Base-by-base conservation (phyloP, 139 green algal species). In the Zygnema cylindricum region DNA sequence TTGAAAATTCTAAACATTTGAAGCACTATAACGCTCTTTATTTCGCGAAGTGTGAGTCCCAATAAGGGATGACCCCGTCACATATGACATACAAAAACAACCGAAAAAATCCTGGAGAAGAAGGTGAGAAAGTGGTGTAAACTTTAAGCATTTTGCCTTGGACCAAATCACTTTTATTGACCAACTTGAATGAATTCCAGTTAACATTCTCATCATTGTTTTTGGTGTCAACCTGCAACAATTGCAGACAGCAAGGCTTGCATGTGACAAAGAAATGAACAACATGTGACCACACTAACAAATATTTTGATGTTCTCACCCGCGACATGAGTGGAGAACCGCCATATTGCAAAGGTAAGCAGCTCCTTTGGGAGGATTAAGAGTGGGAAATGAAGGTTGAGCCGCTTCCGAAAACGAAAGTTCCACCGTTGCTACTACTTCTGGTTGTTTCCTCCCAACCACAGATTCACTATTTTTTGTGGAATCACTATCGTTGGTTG, bases 261-360 rank as follows among this genome's bases (percentile, higher is more conserved):
- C 30, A 30, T 73, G 57, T 73, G 57, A 25, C 30, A 25, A 30
- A 25, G 57, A 25, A 73, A 35, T 73, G 57, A 73, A 35, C 57
- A 73, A 25, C 30, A 0, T 49, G 35, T 85, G 76, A 79, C 43
- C 32, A 40, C 78, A 79, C 78, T 77, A 79, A 1, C 78, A 75
- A 32, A 85, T 55, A 76, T n/a, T n/a, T n/a, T n/a, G n/a, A n/a
- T n/a, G n/a, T n/a, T n/a, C 83, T 87, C 35, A 90, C 79, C 86
- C 41, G 33, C 86, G 41, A 57, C 63, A 81, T 2, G 30, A 22
- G 54, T 54, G 42, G 0, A 30, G 55, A 36, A 91, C 69, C 33
- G 87, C 87, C 87, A 91, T 91, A 82, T 91, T 91, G 82, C 87
- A 91, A 21, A 91, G 55, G 82, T 91, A 91, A n/a, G 87, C 43